Base-by-base conservation (phyloP, 164 flowering plant species). In the Euptelea pleiosperma region DNA sequence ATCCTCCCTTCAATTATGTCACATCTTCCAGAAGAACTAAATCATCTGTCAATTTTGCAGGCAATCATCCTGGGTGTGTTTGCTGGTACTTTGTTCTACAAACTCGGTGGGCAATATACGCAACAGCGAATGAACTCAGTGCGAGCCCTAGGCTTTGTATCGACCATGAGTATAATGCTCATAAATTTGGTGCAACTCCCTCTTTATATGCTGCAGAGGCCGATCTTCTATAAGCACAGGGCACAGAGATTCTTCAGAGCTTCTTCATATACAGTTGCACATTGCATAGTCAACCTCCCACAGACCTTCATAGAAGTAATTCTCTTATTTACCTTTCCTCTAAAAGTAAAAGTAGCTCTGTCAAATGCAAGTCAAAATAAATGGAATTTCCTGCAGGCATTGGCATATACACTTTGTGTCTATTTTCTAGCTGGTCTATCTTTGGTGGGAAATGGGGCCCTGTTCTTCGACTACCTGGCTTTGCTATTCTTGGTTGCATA, bases 81-180 rank as follows among this genome's bases (percentile, higher is more conserved):
- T 24, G 54, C 67, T 4, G 75, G 75, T 28, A 61, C 75, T 29
- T 40, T 71, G 41, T 71, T 71, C 64, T 66, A 66, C 48, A 62
- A 66, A 29, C 58, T 62, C 15, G 70, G 67, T 1, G 67, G 68
- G 42, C 46, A 71, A 48, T 66, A 71, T 34, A 46, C 55, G 15
- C 70, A 66, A 51, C 70, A 56, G 47, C 21, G 16, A 18, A 66
- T 66, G 65, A 71, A 62, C 50, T 71, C 70, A 25, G 55, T 62
- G 8, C 60, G 73, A 24, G 70, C 73, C 18, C 55, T 61, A 4
- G 73, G 69, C 8, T 70, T 65, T 61, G 69, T 70, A 51, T 70
- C 73, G 59, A 60, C 63, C 62, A 70, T 70, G 69, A 70, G 69
- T 44, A 57, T 64, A 40, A 69, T 69, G 73, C 69, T 69, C 40